These are phyloP conservation scores for Phytophthora palmivora DNA, from an alignment of 352 stramenopile species.

Conservation along the genomic window DNA sequence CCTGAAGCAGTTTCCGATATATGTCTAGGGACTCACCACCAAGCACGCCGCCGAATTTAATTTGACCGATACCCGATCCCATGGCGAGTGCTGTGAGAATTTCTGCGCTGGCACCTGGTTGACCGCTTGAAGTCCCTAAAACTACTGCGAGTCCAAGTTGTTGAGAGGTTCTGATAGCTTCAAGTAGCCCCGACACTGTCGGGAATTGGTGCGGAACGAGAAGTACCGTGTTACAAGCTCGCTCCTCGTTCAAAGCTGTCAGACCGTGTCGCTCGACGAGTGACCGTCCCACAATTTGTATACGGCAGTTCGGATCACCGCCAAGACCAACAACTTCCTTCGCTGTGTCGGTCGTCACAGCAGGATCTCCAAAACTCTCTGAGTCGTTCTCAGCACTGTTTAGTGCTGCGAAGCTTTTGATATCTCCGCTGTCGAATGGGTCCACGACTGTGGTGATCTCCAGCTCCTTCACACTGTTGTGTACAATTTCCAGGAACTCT, in stretches of 20 bases:
- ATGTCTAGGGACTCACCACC: constrained; percentile 49
- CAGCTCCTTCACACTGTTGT: constrained; percentile 57
- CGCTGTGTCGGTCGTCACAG: not conserved
- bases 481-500: constrained; percentile 68
- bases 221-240: constrained; percentile 62
- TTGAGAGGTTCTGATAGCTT: constrained; percentile 49
- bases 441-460: constrained; percentile 65
- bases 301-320: constrained; percentile 50
- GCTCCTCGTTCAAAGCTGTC: constrained; percentile 53
- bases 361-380: constrained; percentile 15
- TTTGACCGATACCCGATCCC: constrained; percentile 59
- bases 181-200: constrained; percentile 54
- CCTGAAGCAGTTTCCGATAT: constrained; percentile 68
- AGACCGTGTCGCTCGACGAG: constrained; percentile 49
- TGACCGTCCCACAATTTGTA: constrained; percentile 56
- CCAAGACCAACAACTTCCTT: constrained; percentile 36
- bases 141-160: constrained; percentile 62
- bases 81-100: constrained; percentile 62
- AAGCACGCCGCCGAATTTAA: constrained; percentile 70
- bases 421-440: constrained; percentile 62
- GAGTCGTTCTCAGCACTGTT: constrained; percentile 53
- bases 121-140: constrained; percentile 43
- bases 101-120: constrained; percentile 34
- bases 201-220: constrained; percentile 62
- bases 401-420: constrained; percentile 62